Evolutionary conservation across 179 eudicot species (phyloP).

Genomic region (Patellifolia procumbens): DNA sequence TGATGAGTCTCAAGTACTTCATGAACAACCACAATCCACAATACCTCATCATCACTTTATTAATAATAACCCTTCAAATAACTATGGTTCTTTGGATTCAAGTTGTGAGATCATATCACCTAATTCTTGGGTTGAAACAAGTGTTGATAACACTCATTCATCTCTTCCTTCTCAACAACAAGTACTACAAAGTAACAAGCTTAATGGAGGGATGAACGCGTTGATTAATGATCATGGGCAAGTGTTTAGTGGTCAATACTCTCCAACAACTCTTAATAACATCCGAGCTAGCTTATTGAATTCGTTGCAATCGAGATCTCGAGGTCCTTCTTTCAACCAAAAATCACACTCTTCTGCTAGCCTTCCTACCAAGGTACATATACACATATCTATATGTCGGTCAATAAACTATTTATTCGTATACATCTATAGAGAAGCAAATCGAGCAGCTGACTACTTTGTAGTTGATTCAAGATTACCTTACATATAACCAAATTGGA

Average conservation of each 20-base stretch:
- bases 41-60: constrained; percentile 17
- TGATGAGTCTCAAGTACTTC: constrained; percentile 24
- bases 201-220: constrained; percentile 19
- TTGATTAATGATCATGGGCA: constrained; percentile 15
- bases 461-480: too few species aligned
- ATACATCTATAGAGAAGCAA: too few species aligned
- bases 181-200: constrained; percentile 19
- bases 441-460: too few species aligned
- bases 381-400: not conserved
- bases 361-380: constrained; percentile 24
- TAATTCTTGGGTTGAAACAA: constrained; percentile 26
- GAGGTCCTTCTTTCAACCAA: constrained; percentile 19
- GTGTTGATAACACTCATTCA: constrained; percentile 3
- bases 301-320: constrained; percentile 33
- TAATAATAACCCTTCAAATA: not conserved
- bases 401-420: not conserved
- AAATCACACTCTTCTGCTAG: constrained; percentile 17
- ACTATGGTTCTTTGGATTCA: constrained; percentile 22
- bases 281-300: constrained; percentile 36
- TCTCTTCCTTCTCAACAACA: not conserved
- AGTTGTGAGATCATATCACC: constrained; percentile 11
- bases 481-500: too few species aligned
- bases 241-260: constrained; percentile 14
- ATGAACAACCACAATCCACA: constrained; percentile 24
- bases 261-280: constrained; percentile 22